Conservation (phyloP, 2,329 filamentous ascomycete genomes). For the Parafenestella ontariensis region DNA sequence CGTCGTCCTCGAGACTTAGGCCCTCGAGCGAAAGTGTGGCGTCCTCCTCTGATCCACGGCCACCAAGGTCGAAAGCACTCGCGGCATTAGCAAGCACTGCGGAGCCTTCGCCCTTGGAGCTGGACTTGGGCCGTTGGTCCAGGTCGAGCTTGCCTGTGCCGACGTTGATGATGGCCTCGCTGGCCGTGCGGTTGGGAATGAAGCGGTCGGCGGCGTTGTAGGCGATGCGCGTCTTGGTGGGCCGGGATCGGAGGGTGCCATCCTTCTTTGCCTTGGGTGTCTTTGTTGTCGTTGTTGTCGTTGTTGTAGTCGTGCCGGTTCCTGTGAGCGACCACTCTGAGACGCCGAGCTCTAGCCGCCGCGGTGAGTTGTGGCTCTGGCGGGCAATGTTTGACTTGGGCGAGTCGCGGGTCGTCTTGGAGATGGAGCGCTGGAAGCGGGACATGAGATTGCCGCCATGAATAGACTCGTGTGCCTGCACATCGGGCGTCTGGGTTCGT, state of each 20-base stretch:
- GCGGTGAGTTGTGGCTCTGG: conserved; percentile 71
- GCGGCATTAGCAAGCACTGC: conserved; percentile 78
- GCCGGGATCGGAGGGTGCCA: conserved; percentile 37
- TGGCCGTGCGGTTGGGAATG: conserved; percentile 91
- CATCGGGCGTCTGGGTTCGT: conserved; percentile 57
- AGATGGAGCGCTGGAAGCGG: conserved; percentile 74
- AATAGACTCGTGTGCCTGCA: conserved; percentile 70
- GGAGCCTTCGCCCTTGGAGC: conserved; percentile 73
- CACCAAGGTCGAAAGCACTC: conserved; percentile 68
- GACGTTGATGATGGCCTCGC: conserved; percentile 83
- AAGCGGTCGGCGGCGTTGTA: conserved; percentile 86
- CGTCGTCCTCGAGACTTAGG: conserved; percentile 77
- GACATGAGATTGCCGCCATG: conserved; percentile 76
- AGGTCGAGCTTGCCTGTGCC: conserved; percentile 82
- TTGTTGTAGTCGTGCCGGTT: conserved; percentile 64
- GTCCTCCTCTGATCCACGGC: conserved; percentile 72
- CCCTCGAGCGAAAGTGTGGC: conserved; percentile 77
- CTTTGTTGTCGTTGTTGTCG: conserved; percentile 53
- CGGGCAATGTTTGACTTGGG: conserved; percentile 96
- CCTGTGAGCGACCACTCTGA: conserved; percentile 92
- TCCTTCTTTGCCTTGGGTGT: conserved; percentile 52
- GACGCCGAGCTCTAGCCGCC: conserved; percentile 86
- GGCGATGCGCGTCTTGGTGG: conserved; percentile 49
- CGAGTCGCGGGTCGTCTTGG: conserved; percentile 76
- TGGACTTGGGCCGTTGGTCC: conserved; percentile 68